Evolutionary conservation across 371 early-diverging fungal species (phyloP).

Genomic region (Dentiscutata heterogama): DNA sequence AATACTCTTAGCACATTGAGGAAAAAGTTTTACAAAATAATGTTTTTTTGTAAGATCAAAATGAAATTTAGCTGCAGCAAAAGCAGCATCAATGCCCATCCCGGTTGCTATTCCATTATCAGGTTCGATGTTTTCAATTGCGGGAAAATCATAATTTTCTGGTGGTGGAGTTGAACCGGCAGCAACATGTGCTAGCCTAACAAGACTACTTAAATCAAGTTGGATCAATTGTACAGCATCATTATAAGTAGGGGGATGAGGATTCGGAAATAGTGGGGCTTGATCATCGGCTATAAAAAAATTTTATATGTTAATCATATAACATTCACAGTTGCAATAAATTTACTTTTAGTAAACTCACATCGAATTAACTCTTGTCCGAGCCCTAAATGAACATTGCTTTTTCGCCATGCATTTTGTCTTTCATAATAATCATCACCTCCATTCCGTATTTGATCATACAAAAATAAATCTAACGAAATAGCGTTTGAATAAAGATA

Average conservation of each 20-base stretch:
- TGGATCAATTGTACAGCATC: constrained; percentile 69
- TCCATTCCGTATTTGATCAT: constrained; percentile 58
- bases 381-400: constrained; percentile 46
- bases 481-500: constrained; percentile 74
- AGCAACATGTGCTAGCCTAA: constrained; percentile 73
- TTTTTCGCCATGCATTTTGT: not conserved
- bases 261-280: constrained; percentile 67
- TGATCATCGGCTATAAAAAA: constrained; percentile 57
- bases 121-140: constrained; percentile 62
- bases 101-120: constrained; percentile 75
- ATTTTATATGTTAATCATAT: too few relatives aligned
- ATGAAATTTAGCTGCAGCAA: constrained; percentile 73
- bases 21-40: constrained; percentile 79
- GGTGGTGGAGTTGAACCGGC: constrained; percentile 73
- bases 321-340: not conserved
- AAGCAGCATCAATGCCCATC: constrained; percentile 75
- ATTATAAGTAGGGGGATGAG: constrained; percentile 63
- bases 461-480: constrained; percentile 69
- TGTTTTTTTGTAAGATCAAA: constrained; percentile 73
- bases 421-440: constrained; percentile 45
- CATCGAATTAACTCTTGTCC: constrained; percentile 55
- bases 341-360: constrained; percentile 11
- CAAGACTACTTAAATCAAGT: constrained; percentile 66
- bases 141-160: constrained; percentile 64
- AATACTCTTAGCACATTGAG: constrained; percentile 62